A percentile compares a stretch with the other conserved stretches of the same genome.
These are phyloP conservation scores for Epichloe festucae DNA, from an alignment of 2,329 filamentous ascomycete species.

Conservation along the genomic window DNA sequence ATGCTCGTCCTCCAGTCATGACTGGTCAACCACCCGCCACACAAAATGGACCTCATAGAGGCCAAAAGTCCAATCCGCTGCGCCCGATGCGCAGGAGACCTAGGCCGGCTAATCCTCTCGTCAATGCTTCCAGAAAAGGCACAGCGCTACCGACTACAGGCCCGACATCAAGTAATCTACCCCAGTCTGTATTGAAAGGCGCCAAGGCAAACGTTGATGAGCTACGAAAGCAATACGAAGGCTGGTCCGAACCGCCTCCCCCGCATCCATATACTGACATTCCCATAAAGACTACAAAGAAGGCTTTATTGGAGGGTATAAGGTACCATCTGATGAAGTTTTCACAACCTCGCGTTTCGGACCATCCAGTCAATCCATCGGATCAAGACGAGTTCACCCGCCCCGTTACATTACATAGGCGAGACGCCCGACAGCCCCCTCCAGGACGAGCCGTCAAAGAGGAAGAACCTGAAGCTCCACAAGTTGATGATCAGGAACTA, in stretches of 20 bases:
- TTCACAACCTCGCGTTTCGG: constrained; percentile 38
- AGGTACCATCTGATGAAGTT: constrained; percentile 84
- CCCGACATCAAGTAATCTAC: constrained; percentile 9
- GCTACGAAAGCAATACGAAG: constrained; percentile 34
- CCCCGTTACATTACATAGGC: constrained; percentile 77
- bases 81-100: constrained; percentile 28
- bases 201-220: constrained; percentile 25
- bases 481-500: constrained; percentile 43
- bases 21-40: constrained; percentile 27
- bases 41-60: constrained; percentile 20
- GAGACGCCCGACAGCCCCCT: constrained; percentile 63
- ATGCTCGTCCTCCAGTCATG: constrained; percentile 20
- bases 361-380: constrained; percentile 53
- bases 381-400: constrained; percentile 70
- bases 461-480: constrained; percentile 31
- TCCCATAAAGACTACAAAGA: constrained; percentile 74
- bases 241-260: constrained; percentile 45
- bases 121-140: constrained; percentile 43
- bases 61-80: constrained; percentile 22
- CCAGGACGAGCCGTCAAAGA: constrained; percentile 52
- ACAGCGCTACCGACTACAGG: constrained; percentile 12
- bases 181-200: constrained; percentile 14
- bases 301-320: constrained; percentile 62
- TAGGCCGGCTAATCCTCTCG: constrained; percentile 45
- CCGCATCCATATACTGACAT: constrained; percentile 36